Evolutionary conservation across 2,329 filamentous ascomycete genomes (phyloP), one percentile per base, ranked within the genome.

Genomic region (Elsinoe necatrix): DNA sequence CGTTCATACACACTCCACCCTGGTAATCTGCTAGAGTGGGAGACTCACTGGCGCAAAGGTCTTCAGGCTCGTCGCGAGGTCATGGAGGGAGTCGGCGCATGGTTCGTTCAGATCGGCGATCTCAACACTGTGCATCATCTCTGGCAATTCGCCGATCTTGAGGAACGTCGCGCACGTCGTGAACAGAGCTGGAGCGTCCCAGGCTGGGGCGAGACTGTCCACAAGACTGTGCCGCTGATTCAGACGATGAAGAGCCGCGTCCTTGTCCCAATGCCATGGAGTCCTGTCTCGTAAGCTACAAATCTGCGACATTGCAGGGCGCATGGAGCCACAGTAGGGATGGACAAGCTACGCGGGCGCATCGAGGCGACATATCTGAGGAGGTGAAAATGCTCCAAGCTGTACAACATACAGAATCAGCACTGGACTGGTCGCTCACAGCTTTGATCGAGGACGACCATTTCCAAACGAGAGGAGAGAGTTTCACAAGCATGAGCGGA

Each of bases 81-180:
- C 56, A 98, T 98, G 93, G 93, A 98, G 73, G 93, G 93, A 12
- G 60, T 61, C 9, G 91, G 92, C 29, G 93, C 93, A 5, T 98
- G 93, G 93, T 98, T 98, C 67, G 92, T 96, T 39, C 93, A 98
- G 75, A 92, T 98, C 66, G 93, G 93, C 60, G 92, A 96, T 55
- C 79, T 98, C 61, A 98, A 98, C 76, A 96, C 90, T 0, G 93
- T 98, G 31, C 91, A 98, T 72, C 92, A 97, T 70, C 80, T 98
- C 20, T 98, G 93, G 93, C 93, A 98, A 70, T 98, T 97, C 76
- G 91, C 92, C 64, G 89, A 98, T 71, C 74, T 98, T 59, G 91
- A 97, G 73, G 93, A 97, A 75, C 84, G 93, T 62, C 93, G 95
- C 72, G 76, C 87, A 34, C 82, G 90, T 63, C 82, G 93, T 62